These are phyloP conservation scores for Coelastrella sp. DNA, from an alignment of 139 green algal species.

Conservation along the genomic window DNA sequence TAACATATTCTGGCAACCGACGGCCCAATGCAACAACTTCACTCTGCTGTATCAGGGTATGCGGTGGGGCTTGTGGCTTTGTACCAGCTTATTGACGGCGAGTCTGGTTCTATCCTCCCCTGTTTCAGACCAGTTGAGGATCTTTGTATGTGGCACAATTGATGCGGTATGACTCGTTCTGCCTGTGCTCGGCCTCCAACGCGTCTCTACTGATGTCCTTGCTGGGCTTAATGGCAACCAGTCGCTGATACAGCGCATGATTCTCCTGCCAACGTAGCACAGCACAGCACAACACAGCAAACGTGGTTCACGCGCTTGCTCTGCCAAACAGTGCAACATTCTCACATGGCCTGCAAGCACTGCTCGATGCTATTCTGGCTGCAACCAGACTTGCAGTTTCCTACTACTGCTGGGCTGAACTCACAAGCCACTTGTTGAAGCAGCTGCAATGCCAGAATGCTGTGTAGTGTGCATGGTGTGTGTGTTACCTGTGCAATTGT, in stretches of 20 bases:
- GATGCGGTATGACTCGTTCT: conserved; percentile 30
- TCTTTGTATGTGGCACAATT: conserved; percentile 42
- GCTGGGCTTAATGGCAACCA: conserved; percentile 43
- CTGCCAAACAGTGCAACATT: not conserved
- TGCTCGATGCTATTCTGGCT: no score
- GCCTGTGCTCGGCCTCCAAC: conserved; percentile 1
- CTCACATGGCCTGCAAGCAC: not conserved
- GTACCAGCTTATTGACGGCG: no score
- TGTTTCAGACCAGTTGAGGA: no score
- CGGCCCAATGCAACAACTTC: no score
- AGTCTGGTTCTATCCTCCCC: no score
- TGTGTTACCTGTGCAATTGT: conserved; percentile 36
- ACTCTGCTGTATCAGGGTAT: no score
- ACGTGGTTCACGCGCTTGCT: not conserved
- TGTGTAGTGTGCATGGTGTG: not conserved
- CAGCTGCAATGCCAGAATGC: not conserved
- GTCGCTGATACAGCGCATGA: conserved; percentile 42
- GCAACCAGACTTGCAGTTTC: no score
- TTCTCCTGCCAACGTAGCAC: conserved; percentile 26
- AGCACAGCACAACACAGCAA: not conserved
- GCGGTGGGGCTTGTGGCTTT: no score
- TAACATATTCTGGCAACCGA: no score
- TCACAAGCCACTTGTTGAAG: not conserved
- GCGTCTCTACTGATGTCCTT: conserved; percentile 46
- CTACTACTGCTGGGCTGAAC: not conserved